Conservation (phyloP, 352 stramenopile species). For the Globisporangium middletonii region DNA sequence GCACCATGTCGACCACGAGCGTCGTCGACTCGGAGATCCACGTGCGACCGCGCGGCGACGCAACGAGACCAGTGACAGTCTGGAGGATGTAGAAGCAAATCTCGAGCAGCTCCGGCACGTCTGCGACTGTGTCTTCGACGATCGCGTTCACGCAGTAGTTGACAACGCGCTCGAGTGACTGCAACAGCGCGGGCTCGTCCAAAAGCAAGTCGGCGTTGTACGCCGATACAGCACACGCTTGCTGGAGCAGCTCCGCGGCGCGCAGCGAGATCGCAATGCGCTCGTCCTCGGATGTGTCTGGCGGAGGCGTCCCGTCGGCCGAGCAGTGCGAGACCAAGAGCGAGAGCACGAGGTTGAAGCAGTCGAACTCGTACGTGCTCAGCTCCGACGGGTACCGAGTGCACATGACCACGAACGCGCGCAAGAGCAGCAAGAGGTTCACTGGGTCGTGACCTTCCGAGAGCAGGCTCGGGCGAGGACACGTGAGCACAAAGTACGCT, state of each 20-base stretch:
- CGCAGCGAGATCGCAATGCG: constrained; percentile 51
- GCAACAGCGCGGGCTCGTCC: constrained; percentile 35
- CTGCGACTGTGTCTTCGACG: constrained; percentile 23
- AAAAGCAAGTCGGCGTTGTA: constrained; percentile 55
- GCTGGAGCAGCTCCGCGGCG: constrained; percentile 60
- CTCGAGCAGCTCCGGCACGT: constrained; percentile 30
- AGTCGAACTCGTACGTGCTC: constrained; percentile 56
- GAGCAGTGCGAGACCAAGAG: constrained; percentile 61
- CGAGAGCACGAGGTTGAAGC: constrained; percentile 54
- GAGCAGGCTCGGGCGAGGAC: constrained; percentile 57
- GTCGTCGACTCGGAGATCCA: constrained; percentile 62
- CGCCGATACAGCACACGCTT: constrained; percentile 54
- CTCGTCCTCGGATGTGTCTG: constrained; percentile 39
- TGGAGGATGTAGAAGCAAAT: constrained; percentile 63
- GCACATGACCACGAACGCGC: constrained; percentile 61
- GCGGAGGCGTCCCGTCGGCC: constrained; percentile 27
- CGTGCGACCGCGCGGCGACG: constrained; percentile 39
- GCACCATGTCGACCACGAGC: constrained; percentile 63
- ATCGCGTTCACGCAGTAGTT: constrained; percentile 66
- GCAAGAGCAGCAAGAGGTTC: constrained; percentile 62
- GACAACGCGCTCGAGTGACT: constrained; percentile 55
- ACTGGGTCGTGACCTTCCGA: constrained; percentile 63
- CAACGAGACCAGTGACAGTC: constrained; percentile 62
- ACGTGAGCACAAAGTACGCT: constrained; percentile 64
- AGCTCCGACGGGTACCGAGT: constrained; percentile 49